Conservation (phyloP, 164 flowering plant species). For the Nelumbo lutea region DNA sequence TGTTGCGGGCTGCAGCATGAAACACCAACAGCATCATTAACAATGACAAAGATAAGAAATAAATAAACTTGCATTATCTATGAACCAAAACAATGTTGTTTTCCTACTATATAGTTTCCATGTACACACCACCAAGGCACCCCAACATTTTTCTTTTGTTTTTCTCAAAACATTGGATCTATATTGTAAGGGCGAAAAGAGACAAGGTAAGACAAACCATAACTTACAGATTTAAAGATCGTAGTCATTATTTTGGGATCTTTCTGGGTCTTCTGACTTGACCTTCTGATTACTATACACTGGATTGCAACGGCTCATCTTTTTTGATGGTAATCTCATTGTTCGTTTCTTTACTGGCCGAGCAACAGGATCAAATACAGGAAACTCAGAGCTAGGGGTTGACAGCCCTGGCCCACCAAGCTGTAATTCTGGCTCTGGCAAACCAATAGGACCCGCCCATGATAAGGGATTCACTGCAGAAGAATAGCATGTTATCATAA, state of each 20-base stretch:
- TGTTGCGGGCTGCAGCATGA: too few species aligned
- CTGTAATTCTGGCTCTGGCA: neutral
- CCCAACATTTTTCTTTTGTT: too few species aligned
- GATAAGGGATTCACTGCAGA: neutral
- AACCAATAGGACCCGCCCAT: neutral
- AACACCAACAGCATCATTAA: too few species aligned
- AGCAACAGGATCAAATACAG: conserved; percentile 12
- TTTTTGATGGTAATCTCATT: neutral
- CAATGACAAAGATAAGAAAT: too few species aligned
- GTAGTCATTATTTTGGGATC: neutral
- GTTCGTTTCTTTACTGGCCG: conserved; percentile 23
- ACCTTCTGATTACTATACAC: neutral
- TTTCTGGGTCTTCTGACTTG: neutral
- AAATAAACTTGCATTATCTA: too few species aligned
- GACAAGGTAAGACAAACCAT: too few species aligned
- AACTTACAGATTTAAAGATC: neutral
- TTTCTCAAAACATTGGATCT: too few species aligned
- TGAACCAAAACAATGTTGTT: too few species aligned
- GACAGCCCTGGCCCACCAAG: conserved; percentile 1
- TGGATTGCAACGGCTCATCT: neutral
- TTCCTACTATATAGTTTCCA: too few species aligned
- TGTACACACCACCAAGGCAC: too few species aligned
- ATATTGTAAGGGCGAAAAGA: too few species aligned
- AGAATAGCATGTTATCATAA: neutral
- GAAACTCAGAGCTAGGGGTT: conserved; percentile 4